A percentile compares a stretch with the other conserved stretches of the same genome.
phyloP scores from a whole-genome alignment of 2,329 filamentous ascomycete species.

The Colletotrichum sp. region DNA sequence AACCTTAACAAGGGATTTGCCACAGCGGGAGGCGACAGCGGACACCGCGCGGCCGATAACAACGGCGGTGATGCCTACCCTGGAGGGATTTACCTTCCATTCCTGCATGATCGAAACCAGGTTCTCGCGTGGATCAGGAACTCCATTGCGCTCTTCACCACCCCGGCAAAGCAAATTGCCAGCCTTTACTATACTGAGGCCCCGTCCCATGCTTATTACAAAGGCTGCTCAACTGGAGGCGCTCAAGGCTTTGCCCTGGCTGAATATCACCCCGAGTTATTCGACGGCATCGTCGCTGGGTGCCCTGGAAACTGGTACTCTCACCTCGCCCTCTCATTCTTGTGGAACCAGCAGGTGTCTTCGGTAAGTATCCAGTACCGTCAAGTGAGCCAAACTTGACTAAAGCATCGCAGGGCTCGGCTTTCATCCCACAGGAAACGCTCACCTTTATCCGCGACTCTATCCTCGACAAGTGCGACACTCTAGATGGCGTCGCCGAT shows the following conservation, averaged over 20 bases:
- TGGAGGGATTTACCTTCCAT: not conserved
- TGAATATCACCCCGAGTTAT: not conserved
- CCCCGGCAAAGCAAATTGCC: not conserved
- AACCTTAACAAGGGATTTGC: not conserved
- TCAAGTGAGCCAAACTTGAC: accelerated
- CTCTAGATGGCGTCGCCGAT: not conserved
- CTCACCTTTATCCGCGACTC: not conserved
- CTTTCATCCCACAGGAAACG: not conserved
- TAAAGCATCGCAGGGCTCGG: not conserved
- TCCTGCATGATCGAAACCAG: slow-evolving; percentile 1
- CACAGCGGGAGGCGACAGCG: slow-evolving; percentile 2
- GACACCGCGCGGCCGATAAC: not conserved
- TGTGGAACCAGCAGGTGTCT: slow-evolving; percentile 7
- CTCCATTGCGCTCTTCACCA: not conserved
- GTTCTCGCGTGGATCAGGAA: slow-evolving; percentile 10
- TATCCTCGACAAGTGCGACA: not conserved
- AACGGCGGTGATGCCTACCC: not conserved
- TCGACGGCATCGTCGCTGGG: not conserved
- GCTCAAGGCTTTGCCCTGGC: not conserved
- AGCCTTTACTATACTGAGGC: not conserved
- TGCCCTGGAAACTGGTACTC: slow-evolving; percentile 14
- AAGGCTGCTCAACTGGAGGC: slow-evolving; percentile 9
- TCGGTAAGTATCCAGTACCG: not conserved
- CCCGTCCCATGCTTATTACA: not conserved
- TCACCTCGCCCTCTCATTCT: not conserved